phyloP scores from a whole-genome alignment of 2,329 filamentous ascomycete species.

The Arthrobotrys sphaeroides region DNA sequence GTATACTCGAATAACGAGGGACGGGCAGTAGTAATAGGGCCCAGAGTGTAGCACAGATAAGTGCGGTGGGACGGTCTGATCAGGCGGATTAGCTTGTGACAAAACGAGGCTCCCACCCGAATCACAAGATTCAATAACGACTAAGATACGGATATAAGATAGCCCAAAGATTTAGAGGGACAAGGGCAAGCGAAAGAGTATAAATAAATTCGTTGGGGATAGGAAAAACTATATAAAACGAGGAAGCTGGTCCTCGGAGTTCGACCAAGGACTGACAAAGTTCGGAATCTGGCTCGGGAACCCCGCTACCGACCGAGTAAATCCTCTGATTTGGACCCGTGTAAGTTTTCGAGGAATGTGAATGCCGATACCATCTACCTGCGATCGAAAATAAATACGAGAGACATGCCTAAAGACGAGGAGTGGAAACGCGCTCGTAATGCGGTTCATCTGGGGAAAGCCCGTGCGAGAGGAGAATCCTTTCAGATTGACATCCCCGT shows the following conservation, averaged over 20 bases:
- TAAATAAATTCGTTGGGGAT: slow-evolving; percentile 17
- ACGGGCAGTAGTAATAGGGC: neutral
- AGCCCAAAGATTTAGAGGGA: neutral
- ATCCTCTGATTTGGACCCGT: slow-evolving; percentile 1
- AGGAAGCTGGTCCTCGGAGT: slow-evolving; percentile 21
- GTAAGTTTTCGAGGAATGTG: neutral
- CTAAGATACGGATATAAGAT: slow-evolving; percentile 5
- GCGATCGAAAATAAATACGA: neutral
- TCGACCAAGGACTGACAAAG: slow-evolving; percentile 18
- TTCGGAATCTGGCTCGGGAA: slow-evolving; percentile 32
- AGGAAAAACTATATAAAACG: slow-evolving; percentile 22
- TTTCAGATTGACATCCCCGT: slow-evolving; percentile 19
- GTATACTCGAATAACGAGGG: neutral
- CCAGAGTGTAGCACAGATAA: neutral
- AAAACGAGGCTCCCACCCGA: slow-evolving; percentile 6
- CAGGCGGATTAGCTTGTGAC: slow-evolving; percentile 45
- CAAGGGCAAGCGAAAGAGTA: slow-evolving; percentile 24
- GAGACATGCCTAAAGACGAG: too few species aligned
- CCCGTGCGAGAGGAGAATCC: slow-evolving; percentile 12
- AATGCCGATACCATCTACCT: slow-evolving; percentile 11
- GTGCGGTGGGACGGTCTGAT: slow-evolving; percentile 17
- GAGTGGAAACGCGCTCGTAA: slow-evolving; percentile 14
- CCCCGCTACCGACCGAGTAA: slow-evolving; percentile 42
- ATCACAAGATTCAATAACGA: slow-evolving; percentile 27
- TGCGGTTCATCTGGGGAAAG: slow-evolving; percentile 19